Evolutionary conservation across 805 yeast genomes (phyloP).

Genomic region (Dipodascus geniculatus): DNA sequence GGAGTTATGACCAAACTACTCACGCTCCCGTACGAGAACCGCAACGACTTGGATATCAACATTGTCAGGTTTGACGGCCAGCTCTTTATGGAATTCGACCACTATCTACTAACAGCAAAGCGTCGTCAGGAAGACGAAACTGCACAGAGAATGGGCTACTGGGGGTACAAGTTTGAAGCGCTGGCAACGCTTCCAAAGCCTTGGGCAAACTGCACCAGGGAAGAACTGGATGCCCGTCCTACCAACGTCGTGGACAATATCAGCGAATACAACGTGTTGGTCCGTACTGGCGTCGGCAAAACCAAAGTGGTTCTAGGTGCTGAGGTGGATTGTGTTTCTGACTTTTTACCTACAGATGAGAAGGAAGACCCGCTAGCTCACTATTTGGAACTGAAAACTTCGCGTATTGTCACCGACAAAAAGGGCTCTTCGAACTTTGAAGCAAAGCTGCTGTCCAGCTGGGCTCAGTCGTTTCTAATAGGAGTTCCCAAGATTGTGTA

Average conservation of each 20-base stretch:
- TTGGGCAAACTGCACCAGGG: slow-evolving; percentile 56
- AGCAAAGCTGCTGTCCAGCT: slow-evolving; percentile 60
- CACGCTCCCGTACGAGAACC: slow-evolving; percentile 48
- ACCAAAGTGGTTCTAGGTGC: slow-evolving; percentile 65
- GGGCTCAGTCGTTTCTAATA: slow-evolving; percentile 89
- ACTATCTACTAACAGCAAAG: slow-evolving; percentile 17
- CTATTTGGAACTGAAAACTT: slow-evolving; percentile 78
- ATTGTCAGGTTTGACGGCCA: slow-evolving; percentile 53
- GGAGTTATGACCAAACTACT: slow-evolving; percentile 72
- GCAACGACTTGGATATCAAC: slow-evolving; percentile 49
- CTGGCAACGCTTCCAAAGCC: slow-evolving; percentile 66
- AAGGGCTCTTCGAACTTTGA: slow-evolving; percentile 58
- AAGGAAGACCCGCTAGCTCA: slow-evolving; percentile 39
- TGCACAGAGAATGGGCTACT: slow-evolving; percentile 22
- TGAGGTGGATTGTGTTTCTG: slow-evolving; percentile 87
- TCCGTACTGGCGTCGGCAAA: slow-evolving; percentile 72
- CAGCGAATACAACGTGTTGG: slow-evolving; percentile 73
- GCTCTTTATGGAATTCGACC: slow-evolving; percentile 32
- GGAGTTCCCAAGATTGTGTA: slow-evolving; percentile 75
- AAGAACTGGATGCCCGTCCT: slow-evolving; percentile 53
- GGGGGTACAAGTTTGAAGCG: slow-evolving; percentile 75
- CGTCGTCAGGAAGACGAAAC: slow-evolving; percentile 13
- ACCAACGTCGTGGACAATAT: slow-evolving; percentile 52
- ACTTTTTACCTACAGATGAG: slow-evolving; percentile 42
- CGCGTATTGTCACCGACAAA: slow-evolving; percentile 41